phyloP scores from a whole-genome alignment of 208 protist species.

The Endotrypanum monterogeii region DNA sequence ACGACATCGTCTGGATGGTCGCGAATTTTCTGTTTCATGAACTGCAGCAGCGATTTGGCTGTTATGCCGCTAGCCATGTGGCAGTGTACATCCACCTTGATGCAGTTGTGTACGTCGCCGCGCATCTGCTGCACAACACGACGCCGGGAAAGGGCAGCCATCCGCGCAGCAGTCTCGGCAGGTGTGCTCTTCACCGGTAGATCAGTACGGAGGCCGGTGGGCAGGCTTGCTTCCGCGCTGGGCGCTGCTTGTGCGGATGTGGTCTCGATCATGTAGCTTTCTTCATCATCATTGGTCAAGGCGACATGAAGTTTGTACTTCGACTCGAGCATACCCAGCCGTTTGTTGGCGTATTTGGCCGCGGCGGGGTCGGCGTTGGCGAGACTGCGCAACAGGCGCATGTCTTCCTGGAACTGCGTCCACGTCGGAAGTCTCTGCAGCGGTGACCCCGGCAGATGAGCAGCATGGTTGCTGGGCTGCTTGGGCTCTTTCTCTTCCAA shows the following conservation, averaged over 20 bases:
- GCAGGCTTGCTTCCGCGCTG: background rate
- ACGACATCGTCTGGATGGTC: constrained; percentile 72
- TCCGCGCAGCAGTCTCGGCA: background rate
- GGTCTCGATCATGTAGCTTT: constrained; percentile 24
- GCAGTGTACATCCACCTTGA: constrained; percentile 89
- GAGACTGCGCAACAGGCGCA: constrained; percentile 45
- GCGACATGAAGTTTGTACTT: constrained; percentile 82
- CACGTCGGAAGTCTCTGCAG: constrained; percentile 57
- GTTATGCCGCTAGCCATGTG: constrained; percentile 83
- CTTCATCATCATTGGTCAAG: constrained; percentile 81
- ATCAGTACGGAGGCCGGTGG: no score
- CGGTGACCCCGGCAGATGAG: background rate
- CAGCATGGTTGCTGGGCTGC: background rate
- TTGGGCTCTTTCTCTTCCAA: background rate
- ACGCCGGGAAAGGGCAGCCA: background rate
- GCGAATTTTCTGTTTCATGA: constrained; percentile 69
- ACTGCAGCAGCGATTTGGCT: constrained; percentile 68
- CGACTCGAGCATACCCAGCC: constrained; percentile 81
- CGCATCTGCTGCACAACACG: constrained; percentile 30
- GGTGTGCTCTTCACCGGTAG: no score
- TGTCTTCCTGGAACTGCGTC: constrained; percentile 65
- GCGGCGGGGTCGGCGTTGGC: constrained; percentile 40
- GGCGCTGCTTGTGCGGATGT: background rate
- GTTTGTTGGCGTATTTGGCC: constrained; percentile 74
- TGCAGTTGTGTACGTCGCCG: constrained; percentile 76